These are phyloP conservation scores for Astrothelium subdiscretum DNA, from an alignment of 495 filamentous ascomycete genomes.

Conservation along the genomic window DNA sequence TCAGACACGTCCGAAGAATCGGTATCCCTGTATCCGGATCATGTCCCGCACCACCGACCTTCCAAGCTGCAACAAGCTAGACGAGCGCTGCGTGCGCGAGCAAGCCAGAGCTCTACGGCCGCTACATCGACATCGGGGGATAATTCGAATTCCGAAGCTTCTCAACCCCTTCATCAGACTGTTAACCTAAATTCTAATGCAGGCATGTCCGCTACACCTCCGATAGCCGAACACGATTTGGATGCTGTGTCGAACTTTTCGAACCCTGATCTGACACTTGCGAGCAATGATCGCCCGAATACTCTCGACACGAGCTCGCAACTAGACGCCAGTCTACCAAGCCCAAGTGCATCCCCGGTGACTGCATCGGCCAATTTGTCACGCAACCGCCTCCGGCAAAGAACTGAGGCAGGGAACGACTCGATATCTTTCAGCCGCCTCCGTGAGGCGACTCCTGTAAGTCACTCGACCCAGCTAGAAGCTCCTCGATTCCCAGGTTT, in stretches of 20 bases:
- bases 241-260: conserved; percentile 14
- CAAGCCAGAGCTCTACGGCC: neutral
- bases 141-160: neutral
- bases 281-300: conserved; percentile 9
- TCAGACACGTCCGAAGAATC: conserved; percentile 14
- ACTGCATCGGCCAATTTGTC: conserved; percentile 57
- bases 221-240: conserved; percentile 28
- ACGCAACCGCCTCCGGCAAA: neutral
- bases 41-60: neutral
- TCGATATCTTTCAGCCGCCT: neutral
- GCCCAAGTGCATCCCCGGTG: conserved; percentile 87
- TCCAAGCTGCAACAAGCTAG: neutral
- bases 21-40: conserved; percentile 2
- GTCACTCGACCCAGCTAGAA: neutral
- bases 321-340: conserved; percentile 86
- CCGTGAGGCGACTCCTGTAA: neutral
- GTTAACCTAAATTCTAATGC: conserved; percentile 2
- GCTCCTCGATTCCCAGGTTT: neutral
- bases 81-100: neutral
- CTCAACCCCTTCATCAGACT: neutral
- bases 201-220: conserved; percentile 29
- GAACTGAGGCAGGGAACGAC: neutral
- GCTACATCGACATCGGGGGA: neutral
- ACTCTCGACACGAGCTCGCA: conserved; percentile 50
- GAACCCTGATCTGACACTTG: neutral